Evolutionary conservation across 345 rosid genomes (phyloP).

Genomic region (Noccaea caerulescens): DNA sequence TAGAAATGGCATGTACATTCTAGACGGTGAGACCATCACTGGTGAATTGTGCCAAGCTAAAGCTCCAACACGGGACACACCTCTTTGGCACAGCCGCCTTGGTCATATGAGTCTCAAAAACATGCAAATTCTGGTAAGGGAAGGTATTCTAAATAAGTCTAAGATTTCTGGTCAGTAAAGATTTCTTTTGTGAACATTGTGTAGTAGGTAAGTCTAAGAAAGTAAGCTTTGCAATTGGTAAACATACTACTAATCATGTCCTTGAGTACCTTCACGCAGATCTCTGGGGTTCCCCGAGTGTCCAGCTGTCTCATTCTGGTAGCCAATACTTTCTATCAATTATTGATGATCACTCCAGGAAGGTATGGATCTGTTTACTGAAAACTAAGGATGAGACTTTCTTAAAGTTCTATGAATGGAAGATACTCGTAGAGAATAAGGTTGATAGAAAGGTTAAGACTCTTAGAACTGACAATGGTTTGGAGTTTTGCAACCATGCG

Average conservation of each 20-base stretch:
- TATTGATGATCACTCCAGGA: not conserved
- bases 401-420: not conserved
- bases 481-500: not conserved
- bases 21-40: not conserved
- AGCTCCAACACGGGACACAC: not conserved
- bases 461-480: not conserved
- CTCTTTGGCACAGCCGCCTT: not conserved
- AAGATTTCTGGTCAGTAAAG: accelerated
- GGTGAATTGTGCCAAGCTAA: not conserved
- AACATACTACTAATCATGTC: too few species aligned
- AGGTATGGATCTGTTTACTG: not conserved
- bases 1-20: not conserved
- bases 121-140: not conserved
- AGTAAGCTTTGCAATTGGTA: not conserved
- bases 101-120: not conserved
- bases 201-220: not conserved
- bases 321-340: not conserved
- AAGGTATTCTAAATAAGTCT: not conserved
- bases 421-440: not conserved
- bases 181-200: not conserved
- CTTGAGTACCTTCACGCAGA: not conserved
- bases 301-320: not conserved
- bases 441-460: not conserved
- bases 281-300: not conserved
- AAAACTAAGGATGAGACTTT: not conserved